These are phyloP conservation scores for Rhododendron ovatum DNA, from an alignment of 148 eudicot genomes.

Conservation along the genomic window DNA sequence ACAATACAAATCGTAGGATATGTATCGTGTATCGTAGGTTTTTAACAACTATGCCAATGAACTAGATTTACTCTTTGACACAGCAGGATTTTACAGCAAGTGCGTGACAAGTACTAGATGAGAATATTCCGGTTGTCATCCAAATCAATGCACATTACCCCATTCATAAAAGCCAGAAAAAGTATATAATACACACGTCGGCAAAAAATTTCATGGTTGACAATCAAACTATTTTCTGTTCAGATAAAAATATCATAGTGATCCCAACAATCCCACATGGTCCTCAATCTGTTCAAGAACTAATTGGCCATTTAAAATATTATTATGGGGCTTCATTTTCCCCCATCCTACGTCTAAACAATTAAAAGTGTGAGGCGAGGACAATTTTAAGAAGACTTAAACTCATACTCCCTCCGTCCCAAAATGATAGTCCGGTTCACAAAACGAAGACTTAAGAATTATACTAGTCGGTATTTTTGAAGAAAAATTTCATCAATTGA, in stretches of 20 bases:
- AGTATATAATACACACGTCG: neutral
- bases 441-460: neutral
- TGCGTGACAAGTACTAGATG: neutral
- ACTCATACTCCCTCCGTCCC: neutral
- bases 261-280: neutral
- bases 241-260: neutral
- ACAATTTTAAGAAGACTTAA: neutral
- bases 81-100: neutral
- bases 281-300: neutral
- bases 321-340: neutral
- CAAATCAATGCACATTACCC: neutral
- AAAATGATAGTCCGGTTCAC: neutral
- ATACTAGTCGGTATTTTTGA: neutral
- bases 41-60: neutral
- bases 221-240: neutral
- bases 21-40: too few species aligned
- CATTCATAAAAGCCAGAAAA: neutral
- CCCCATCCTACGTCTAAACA: neutral
- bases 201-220: neutral
- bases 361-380: neutral
- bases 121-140: neutral
- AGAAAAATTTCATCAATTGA: neutral
- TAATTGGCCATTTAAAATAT: neutral
- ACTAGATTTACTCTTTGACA: neutral
- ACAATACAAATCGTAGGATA: too few species aligned